phyloP scores from a whole-genome alignment of 192 early-diverging fungal species.

The Podila clonocystis region DNA sequence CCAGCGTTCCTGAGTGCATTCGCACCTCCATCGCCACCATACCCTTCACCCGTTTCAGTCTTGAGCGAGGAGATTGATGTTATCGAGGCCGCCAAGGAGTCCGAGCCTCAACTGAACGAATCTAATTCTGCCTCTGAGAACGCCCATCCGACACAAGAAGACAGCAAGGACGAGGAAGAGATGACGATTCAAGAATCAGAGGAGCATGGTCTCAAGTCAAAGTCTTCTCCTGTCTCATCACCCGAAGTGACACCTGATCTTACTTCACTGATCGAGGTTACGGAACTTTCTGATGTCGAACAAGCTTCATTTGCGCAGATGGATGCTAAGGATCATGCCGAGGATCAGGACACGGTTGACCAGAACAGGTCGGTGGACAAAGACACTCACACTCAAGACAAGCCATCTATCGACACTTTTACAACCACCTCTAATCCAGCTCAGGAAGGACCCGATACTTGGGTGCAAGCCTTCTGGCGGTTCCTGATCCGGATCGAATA shows the following conservation, averaged over 20 bases:
- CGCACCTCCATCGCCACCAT: not conserved
- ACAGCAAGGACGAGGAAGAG: not conserved
- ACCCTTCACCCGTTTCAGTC: not conserved
- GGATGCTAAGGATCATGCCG: not conserved
- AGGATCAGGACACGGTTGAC: not conserved
- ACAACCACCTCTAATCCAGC: not conserved
- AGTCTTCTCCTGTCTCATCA: not conserved
- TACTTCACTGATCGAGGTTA: no score
- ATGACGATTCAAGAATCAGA: not conserved
- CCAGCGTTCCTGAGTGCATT: not conserved
- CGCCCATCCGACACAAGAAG: not conserved
- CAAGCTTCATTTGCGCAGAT: not conserved
- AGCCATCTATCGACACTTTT: not conserved
- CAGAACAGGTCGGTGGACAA: not conserved
- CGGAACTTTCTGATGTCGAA: not conserved
- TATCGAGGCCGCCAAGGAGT: not conserved
- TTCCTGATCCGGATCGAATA: constrained; percentile 31
- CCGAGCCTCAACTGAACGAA: not conserved
- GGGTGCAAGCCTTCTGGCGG: constrained; percentile 31
- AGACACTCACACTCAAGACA: not conserved
- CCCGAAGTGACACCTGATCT: not conserved
- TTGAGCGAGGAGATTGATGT: not conserved
- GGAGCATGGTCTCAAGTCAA: not conserved
- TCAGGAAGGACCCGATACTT: not conserved
- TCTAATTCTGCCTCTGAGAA: not conserved